Conservation (phyloP, 768 basidiomycete species). For the Terana coerulea region DNA sequence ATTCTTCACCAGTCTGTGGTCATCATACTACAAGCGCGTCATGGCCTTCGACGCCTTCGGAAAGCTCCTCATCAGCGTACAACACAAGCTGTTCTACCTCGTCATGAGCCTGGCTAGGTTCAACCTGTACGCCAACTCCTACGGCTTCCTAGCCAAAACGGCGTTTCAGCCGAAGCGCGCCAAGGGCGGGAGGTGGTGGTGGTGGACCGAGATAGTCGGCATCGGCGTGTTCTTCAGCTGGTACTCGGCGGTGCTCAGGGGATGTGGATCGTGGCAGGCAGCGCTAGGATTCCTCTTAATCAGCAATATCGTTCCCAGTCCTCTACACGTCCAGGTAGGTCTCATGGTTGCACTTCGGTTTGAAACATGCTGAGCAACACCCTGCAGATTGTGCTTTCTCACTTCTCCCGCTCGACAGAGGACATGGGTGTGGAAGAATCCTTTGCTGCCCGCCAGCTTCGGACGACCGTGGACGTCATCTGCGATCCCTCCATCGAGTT, state of each 20-base stretch:
- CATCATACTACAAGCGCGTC: slow-evolving; percentile 89
- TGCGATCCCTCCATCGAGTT: slow-evolving; percentile 82
- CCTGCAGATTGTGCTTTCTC: slow-evolving; percentile 96
- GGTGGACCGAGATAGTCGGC: slow-evolving; percentile 70
- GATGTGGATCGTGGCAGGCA: slow-evolving; percentile 68
- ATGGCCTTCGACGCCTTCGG: slow-evolving; percentile 76
- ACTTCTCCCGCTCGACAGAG: slow-evolving; percentile 92
- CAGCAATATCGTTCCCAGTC: slow-evolving; percentile 83
- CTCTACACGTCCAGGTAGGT: slow-evolving; percentile 89
- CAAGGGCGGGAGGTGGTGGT: slow-evolving; percentile 73
- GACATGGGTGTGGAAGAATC: slow-evolving; percentile 91
- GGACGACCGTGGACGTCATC: slow-evolving; percentile 96
- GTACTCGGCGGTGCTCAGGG: slow-evolving; percentile 69
- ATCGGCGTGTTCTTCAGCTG: slow-evolving; percentile 87
- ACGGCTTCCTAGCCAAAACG: slow-evolving; percentile 64
- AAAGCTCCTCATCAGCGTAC: slow-evolving; percentile 61
- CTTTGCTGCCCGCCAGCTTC: slow-evolving; percentile 89
- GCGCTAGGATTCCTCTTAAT: slow-evolving; percentile 74
- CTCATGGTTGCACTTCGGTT: background rate
- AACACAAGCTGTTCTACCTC: slow-evolving; percentile 92
- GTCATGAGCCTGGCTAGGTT: slow-evolving; percentile 89
- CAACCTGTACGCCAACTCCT: slow-evolving; percentile 91
- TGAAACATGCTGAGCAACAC: background rate
- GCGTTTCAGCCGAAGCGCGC: slow-evolving; percentile 62
- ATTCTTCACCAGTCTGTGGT: slow-evolving; percentile 86